Evolutionary conservation across 2,329 filamentous ascomycete genomes (phyloP).

Genomic region (Beauveria australis): DNA sequence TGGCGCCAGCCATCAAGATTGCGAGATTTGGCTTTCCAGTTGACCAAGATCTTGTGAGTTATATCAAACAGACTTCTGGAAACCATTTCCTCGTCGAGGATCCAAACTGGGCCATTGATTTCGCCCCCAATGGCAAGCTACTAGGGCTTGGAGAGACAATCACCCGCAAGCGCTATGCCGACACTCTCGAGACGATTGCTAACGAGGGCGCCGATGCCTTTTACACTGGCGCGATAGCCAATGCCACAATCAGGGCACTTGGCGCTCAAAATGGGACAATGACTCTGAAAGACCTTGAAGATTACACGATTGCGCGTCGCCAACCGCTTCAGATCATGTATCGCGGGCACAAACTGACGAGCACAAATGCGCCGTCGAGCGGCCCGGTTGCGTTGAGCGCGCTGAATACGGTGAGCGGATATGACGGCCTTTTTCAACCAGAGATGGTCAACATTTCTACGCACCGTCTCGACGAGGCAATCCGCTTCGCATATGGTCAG

Average conservation of each 20-base stretch:
- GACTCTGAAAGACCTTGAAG: conserved; percentile 61
- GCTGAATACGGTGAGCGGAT: conserved; percentile 68
- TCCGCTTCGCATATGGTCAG: conserved; percentile 73
- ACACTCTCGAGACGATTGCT: conserved; percentile 65
- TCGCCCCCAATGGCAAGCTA: conserved; percentile 65
- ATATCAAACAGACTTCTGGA: conserved; percentile 50
- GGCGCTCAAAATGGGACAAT: conserved; percentile 62
- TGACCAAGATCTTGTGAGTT: conserved; percentile 60
- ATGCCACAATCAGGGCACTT: conserved; percentile 60
- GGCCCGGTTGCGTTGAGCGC: conserved; percentile 65
- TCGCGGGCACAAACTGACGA: conserved; percentile 60
- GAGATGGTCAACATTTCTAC: conserved; percentile 52
- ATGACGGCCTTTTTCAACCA: conserved; percentile 52
- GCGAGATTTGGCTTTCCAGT: conserved; percentile 67
- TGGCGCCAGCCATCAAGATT: conserved; percentile 62
- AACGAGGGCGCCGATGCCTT: conserved; percentile 57
- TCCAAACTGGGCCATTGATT: conserved; percentile 73
- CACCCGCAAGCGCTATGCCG: conserved; percentile 64
- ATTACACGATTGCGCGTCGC: conserved; percentile 61
- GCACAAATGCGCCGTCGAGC: conserved; percentile 62
- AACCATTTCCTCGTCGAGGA: conserved; percentile 60
- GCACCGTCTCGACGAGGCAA: conserved; percentile 75
- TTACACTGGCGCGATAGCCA: conserved; percentile 60
- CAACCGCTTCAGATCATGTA: conserved; percentile 55
- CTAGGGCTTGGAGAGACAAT: conserved; percentile 64